A percentile compares a stretch with the other conserved stretches of the same genome.
Evolutionary conservation across 2,329 filamentous ascomycete genomes (phyloP).

Genomic region (Arthrocladium fulminans): DNA sequence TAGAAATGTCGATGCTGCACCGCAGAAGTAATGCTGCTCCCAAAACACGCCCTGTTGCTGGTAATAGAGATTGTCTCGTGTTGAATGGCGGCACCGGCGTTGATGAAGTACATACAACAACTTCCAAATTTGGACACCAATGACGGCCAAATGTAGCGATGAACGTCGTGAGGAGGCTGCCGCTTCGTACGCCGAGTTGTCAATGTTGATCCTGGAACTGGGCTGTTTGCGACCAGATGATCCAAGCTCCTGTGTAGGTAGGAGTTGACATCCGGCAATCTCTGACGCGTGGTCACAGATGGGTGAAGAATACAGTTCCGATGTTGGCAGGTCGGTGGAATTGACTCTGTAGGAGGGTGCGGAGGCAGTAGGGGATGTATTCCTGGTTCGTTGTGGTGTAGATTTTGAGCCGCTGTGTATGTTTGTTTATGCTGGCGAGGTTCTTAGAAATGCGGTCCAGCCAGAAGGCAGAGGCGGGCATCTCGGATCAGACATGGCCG

Average conservation of each 20-base stretch:
- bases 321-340: too few species aligned
- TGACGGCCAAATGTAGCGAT: conserved; percentile 24
- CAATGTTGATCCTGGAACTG: conserved; percentile 22
- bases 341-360: too few species aligned
- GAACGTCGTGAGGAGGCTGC: conserved; percentile 22
- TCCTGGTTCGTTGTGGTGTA: too few species aligned
- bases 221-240: conserved; percentile 22
- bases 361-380: too few species aligned
- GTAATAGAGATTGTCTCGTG: conserved; percentile 26
- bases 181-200: conserved; percentile 21
- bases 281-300: neutral
- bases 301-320: too few species aligned
- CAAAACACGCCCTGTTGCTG: conserved; percentile 28
- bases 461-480: too few species aligned
- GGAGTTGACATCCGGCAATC: neutral
- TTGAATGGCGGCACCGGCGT: conserved; percentile 9
- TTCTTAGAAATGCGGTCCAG: too few species aligned
- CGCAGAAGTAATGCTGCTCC: conserved; percentile 20
- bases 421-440: too few species aligned
- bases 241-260: conserved; percentile 23
- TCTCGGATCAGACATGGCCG: too few species aligned
- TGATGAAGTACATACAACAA: conserved; percentile 25
- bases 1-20: conserved; percentile 12
- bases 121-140: conserved; percentile 24
- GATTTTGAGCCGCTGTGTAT: too few species aligned